phyloP scores from a whole-genome alignment of 257 asterid genomes.

The Paraleonurus japonicus region DNA sequence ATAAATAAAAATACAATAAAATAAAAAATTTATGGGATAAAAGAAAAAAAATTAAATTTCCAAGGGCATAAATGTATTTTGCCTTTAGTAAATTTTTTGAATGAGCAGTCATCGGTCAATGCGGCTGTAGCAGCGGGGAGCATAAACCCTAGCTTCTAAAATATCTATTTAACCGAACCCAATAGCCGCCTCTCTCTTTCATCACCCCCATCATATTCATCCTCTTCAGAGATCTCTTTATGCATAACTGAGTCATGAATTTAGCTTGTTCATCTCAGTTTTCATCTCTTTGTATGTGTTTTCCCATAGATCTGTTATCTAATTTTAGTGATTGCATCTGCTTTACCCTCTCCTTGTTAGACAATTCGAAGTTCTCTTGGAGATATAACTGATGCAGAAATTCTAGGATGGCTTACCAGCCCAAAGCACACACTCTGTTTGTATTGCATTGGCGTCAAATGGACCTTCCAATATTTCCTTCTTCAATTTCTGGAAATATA shows the following conservation, averaged over 20 bases:
- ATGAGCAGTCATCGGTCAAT: neutral
- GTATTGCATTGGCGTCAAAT: slow-evolving; percentile 76
- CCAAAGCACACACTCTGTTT: slow-evolving; percentile 51
- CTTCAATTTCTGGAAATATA: neutral
- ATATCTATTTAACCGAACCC: slow-evolving; percentile 23
- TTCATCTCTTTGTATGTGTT: neutral
- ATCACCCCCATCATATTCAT: neutral
- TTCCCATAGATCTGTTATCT: neutral
- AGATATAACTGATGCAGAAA: slow-evolving; percentile 73
- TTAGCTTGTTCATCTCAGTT: neutral
- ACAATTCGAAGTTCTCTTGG: slow-evolving; percentile 40
- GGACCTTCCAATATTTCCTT: slow-evolving; percentile 50
- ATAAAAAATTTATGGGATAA: too few relatives aligned
- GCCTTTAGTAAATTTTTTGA: too few relatives aligned
- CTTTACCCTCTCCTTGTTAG: slow-evolving; percentile 67
- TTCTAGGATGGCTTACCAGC: slow-evolving; percentile 74
- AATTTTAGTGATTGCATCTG: slow-evolving; percentile 51
- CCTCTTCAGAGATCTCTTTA: neutral
- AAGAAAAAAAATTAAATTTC: too few relatives aligned
- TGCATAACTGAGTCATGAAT: neutral
- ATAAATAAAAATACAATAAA: too few relatives aligned
- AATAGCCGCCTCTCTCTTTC: neutral
- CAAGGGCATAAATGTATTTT: too few relatives aligned
- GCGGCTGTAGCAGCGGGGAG: neutral
- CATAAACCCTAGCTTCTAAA: slow-evolving; percentile 31